These are phyloP conservation scores for Trichosporon asahii DNA, from an alignment of 1,284 basidiomycete species.

Conservation along the genomic window DNA sequence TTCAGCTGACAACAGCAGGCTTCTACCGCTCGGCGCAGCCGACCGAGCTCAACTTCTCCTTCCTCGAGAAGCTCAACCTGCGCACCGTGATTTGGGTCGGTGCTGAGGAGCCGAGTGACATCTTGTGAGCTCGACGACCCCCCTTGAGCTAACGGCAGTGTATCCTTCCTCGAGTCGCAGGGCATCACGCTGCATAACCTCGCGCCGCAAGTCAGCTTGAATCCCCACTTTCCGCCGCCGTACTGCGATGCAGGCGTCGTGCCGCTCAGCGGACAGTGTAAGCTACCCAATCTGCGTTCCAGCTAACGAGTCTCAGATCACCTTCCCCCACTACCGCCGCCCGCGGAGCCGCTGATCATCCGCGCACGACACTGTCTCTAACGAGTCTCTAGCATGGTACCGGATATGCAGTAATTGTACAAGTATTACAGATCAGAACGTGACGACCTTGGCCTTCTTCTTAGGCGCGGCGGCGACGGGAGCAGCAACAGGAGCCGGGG, in stretches of 20 bases:
- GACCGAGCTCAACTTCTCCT: slow-evolving; percentile 57
- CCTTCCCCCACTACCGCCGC: slow-evolving; percentile 48
- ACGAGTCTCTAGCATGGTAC: neutral
- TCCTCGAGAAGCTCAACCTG: slow-evolving; percentile 56
- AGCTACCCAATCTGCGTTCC: slow-evolving; percentile 8
- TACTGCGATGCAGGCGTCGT: slow-evolving; percentile 50
- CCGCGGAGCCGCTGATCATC: slow-evolving; percentile 56
- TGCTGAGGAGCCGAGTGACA: slow-evolving; percentile 56
- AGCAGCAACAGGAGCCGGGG: neutral
- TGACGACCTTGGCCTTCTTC: slow-evolving; percentile 25
- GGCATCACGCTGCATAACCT: slow-evolving; percentile 47
- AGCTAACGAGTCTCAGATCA: slow-evolving; percentile 33
- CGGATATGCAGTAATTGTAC: slow-evolving; percentile 5
- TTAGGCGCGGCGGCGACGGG: neutral
- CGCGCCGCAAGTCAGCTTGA: slow-evolving; percentile 42
- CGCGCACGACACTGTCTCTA: slow-evolving; percentile 46
- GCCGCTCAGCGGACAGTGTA: slow-evolving; percentile 44
- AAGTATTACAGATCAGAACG: slow-evolving; percentile 18
- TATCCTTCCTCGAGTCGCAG: slow-evolving; percentile 48
- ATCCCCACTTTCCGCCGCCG: slow-evolving; percentile 48
- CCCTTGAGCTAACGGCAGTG: slow-evolving; percentile 26
- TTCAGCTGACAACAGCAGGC: slow-evolving; percentile 31
- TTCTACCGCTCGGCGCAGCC: slow-evolving; percentile 57
- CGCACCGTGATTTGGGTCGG: slow-evolving; percentile 57
- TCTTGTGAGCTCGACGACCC: slow-evolving; percentile 47